A percentile compares a stretch with the other conserved stretches of the same genome.
These are phyloP conservation scores for Penicillium polonicum DNA, from an alignment of 2,329 filamentous ascomycete genomes.

Conservation along the genomic window DNA sequence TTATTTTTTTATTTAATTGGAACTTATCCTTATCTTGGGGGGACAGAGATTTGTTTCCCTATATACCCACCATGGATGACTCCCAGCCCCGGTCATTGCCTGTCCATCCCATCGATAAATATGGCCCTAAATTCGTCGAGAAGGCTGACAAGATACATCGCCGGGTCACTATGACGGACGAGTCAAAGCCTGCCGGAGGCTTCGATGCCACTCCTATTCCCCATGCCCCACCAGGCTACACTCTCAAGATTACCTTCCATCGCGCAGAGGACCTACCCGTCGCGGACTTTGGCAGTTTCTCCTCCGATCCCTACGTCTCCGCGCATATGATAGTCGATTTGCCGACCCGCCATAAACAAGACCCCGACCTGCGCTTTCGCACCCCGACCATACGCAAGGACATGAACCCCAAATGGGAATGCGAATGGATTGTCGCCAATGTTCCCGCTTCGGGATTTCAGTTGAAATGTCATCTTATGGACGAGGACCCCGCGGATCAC, in stretches of 20 bases:
- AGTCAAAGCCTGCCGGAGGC: slow-evolving; percentile 64
- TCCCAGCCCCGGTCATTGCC: slow-evolving; percentile 17
- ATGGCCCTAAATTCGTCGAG: slow-evolving; percentile 41
- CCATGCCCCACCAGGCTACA: slow-evolving; percentile 72
- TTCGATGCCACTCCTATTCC: slow-evolving; percentile 79
- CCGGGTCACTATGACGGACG: slow-evolving; percentile 29
- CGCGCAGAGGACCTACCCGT: slow-evolving; percentile 76
- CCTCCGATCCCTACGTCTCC: slow-evolving; percentile 79
- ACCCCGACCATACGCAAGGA: slow-evolving; percentile 72
- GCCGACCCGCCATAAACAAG: slow-evolving; percentile 79
- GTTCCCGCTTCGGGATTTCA: slow-evolving; percentile 76
- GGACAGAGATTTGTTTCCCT: neutral
- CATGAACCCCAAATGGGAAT: slow-evolving; percentile 76
- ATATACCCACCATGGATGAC: neutral
- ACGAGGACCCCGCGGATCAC: slow-evolving; percentile 82
- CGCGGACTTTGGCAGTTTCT: slow-evolving; percentile 72
- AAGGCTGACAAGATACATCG: slow-evolving; percentile 42
- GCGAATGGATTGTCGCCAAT: slow-evolving; percentile 84
- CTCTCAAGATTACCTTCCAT: slow-evolving; percentile 80
- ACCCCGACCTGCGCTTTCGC: slow-evolving; percentile 70
- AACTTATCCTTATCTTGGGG: neutral
- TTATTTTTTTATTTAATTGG: neutral
- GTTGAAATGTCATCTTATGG: slow-evolving; percentile 82
- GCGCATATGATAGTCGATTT: slow-evolving; percentile 71
- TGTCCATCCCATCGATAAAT: slow-evolving; percentile 32